Evolutionary conservation across 192 early-diverging fungal genomes (phyloP).

Genomic region (Geranomyces variabilis): DNA sequence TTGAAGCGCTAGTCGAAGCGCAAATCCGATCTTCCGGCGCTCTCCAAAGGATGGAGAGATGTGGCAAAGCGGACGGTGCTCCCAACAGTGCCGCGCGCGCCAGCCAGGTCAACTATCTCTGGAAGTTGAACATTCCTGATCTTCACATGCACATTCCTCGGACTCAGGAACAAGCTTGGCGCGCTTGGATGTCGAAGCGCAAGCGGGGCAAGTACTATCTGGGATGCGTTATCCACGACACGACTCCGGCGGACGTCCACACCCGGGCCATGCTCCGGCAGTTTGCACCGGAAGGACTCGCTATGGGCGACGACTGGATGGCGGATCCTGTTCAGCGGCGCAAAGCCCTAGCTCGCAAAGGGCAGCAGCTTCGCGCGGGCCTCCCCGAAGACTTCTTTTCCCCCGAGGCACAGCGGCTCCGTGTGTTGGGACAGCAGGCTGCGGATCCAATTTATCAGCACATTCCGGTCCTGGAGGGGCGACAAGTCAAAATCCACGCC

Average conservation of each 20-base stretch:
- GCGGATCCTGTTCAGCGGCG: not conserved
- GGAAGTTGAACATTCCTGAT: constrained; percentile 19
- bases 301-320: constrained; percentile 16
- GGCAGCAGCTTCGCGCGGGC: not conserved
- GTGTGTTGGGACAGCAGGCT: no score
- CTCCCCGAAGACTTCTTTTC: not conserved
- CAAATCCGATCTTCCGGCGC: not conserved
- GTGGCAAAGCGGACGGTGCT: not conserved
- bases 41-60: not conserved
- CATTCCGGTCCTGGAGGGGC: no score
- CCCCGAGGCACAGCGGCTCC: not conserved
- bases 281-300: not conserved
- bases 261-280: not conserved
- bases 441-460: no score
- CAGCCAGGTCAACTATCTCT: constrained; percentile 15
- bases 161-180: not conserved
- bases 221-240: not conserved
- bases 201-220: no score
- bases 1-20: not conserved
- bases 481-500: no score
- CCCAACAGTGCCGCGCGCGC: not conserved
- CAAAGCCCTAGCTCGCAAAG: constrained; percentile 3
- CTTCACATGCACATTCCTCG: constrained; percentile 6
- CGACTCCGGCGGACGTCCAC: not conserved
- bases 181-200: no score